A percentile compares a stretch with the other conserved stretches of the same genome.
Conservation (phyloP, 176 grass and related monocot species). For the Panicum miliaceum region DNA sequence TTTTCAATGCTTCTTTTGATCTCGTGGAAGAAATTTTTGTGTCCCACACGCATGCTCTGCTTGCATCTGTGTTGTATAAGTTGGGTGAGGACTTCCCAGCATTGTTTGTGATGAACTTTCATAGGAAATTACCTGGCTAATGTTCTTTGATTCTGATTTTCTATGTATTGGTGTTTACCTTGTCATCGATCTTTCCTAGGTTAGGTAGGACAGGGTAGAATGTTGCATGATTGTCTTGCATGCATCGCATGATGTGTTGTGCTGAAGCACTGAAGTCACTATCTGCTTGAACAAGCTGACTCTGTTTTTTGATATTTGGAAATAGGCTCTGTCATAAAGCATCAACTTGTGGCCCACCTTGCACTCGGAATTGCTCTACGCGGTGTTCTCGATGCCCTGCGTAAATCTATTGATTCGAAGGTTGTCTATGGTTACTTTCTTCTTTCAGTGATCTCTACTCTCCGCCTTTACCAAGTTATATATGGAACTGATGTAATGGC, state of each 20-base stretch:
- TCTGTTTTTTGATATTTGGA: constrained; percentile 34
- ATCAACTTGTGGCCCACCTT: constrained; percentile 84
- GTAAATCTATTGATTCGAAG: constrained; percentile 97
- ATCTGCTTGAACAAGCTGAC: background rate
- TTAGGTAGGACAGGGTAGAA: background rate
- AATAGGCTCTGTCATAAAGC: constrained; percentile 89
- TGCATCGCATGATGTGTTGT: constrained; percentile 6
- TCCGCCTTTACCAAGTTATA: background rate
- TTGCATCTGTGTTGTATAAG: constrained; percentile 9
- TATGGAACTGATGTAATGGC: constrained; percentile 26
- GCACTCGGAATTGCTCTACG: constrained; percentile 82
- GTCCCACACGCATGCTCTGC: background rate
- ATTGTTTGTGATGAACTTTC: background rate
- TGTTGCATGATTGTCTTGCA: background rate
- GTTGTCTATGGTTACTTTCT: constrained; percentile 47
- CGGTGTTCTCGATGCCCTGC: constrained; percentile 89
- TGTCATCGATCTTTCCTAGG: background rate
- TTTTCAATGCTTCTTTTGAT: constrained; percentile 23
- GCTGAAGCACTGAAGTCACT: constrained; percentile 21
- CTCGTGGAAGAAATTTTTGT: background rate
- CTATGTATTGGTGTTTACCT: background rate
- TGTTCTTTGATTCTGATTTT: constrained; percentile 12
- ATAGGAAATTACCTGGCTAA: background rate
- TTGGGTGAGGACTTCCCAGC: background rate
- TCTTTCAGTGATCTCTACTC: constrained; percentile 24